A percentile compares a stretch with the other conserved stretches of the same genome.
phyloP scores from a whole-genome alignment of 73 alveolate species.

The Tetrahymena borealis region DNA sequence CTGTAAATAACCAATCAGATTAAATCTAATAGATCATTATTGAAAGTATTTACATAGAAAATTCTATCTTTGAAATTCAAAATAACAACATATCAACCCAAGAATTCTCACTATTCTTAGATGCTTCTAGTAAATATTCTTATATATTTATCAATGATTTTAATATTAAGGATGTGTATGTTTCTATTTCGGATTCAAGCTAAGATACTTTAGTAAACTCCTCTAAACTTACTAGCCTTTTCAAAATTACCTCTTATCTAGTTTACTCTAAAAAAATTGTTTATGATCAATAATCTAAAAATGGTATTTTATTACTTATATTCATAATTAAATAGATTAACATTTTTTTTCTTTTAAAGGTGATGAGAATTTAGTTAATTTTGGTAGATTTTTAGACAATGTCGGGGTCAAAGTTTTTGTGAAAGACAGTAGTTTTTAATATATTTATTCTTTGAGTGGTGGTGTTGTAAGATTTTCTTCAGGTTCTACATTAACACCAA shows the following conservation, averaged over 20 bases:
- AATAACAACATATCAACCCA: not conserved
- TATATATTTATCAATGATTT: not conserved
- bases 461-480: not conserved
- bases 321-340: not conserved
- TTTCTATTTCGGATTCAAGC: not conserved
- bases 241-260: not conserved
- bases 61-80: not conserved
- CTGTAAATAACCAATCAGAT: not conserved
- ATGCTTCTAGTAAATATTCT: not conserved
- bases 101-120: not conserved
- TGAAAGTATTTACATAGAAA: not conserved
- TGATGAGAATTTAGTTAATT: not conserved
- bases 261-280: not conserved
- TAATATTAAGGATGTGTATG: not conserved
- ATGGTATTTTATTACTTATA: not conserved
- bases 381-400: not conserved
- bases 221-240: not conserved
- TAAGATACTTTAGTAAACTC: not conserved
- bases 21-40: not conserved
- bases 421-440: not conserved
- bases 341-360: not conserved
- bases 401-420: not conserved
- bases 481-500: not conserved
- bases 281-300: not conserved
- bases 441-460: not conserved